phyloP scores from a whole-genome alignment of 768 basidiomycete genomes.

The Suillus decipiens region DNA sequence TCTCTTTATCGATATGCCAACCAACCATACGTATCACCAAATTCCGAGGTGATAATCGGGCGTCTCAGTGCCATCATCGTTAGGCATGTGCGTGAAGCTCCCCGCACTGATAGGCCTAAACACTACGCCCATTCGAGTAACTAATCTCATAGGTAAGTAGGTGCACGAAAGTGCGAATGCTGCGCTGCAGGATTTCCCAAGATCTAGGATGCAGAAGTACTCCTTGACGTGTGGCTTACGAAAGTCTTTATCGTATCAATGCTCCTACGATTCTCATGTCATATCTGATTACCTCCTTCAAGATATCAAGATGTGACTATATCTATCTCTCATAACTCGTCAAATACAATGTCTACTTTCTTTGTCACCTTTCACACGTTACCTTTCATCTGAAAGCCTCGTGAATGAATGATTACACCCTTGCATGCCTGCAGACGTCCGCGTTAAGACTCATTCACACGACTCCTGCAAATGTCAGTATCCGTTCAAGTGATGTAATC shows the following conservation, averaged over 20 bases:
- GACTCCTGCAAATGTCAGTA: constrained; percentile 1
- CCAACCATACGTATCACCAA: not conserved
- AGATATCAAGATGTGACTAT: not conserved
- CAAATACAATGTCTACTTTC: not conserved
- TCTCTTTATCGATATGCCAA: not conserved
- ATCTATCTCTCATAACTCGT: not conserved
- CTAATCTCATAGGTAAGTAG: not conserved
- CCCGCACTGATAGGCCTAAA: not conserved
- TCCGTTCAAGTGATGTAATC: constrained; percentile 6
- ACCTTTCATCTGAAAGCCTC: not conserved
- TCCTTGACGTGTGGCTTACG: not conserved
- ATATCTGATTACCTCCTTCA: not conserved
- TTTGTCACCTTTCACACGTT: not conserved
- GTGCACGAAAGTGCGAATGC: not conserved
- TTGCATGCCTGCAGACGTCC: not conserved
- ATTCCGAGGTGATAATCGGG: not conserved
- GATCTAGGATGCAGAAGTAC: not conserved
- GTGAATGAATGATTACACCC: not conserved
- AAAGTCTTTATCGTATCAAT: not conserved
- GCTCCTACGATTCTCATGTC: constrained; percentile 1
- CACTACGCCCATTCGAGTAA: not conserved
- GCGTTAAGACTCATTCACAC: not conserved
- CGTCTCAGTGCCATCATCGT: not conserved
- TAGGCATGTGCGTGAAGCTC: not conserved
- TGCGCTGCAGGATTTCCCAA: not conserved